Evolutionary conservation across 331 rosid genomes (phyloP), one percentile per base, ranked within the genome.

Genomic region (Dryas integrifolia): DNA sequence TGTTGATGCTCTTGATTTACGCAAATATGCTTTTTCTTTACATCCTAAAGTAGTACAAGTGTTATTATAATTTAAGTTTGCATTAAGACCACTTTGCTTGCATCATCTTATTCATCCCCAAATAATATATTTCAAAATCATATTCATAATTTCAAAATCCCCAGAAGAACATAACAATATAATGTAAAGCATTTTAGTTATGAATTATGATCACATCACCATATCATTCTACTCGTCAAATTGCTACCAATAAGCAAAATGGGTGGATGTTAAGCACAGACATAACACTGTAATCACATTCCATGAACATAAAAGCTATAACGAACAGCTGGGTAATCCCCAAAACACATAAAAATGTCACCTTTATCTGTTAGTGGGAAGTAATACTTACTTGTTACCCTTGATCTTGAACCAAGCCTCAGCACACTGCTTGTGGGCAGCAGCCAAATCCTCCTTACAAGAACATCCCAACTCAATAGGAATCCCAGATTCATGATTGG

Each of bases 401-500:
- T 84, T 84, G 66, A 84, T 81, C 65, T 81, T 81, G 85, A 84
- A 84, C 88, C 88, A 84, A 75, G 88, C 85, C 55, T 84, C 88
- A 44, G 88, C 88, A 78, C 88, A 84, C 5, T 84, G 85, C 51
- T 84, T 84, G 30, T 84, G 88, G 3, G 88, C 85, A 84, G 83
- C 88, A 71, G 88, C 88, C 73, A 84, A 81, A 72, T 84, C 88
- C 6, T 79, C 82, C 77, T 84, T 84, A 4, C 88, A 84, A 58
- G 85, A 84, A 77, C 88, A 84, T 26, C 88, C 88, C 76, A 84
- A 44, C 76, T 84, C 85, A 24, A 84, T 78, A 38, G 88, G 88
- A 70, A 81, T 81, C 72, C 83, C 88, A 56, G 85, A 84, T 63
- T 84, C 88, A 8, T 75, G 83, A 70, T 81, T 81, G 14, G 82